Base-by-base conservation (phyloP, 192 early-diverging fungal genomes). In the Umbelopsis isabellina region DNA sequence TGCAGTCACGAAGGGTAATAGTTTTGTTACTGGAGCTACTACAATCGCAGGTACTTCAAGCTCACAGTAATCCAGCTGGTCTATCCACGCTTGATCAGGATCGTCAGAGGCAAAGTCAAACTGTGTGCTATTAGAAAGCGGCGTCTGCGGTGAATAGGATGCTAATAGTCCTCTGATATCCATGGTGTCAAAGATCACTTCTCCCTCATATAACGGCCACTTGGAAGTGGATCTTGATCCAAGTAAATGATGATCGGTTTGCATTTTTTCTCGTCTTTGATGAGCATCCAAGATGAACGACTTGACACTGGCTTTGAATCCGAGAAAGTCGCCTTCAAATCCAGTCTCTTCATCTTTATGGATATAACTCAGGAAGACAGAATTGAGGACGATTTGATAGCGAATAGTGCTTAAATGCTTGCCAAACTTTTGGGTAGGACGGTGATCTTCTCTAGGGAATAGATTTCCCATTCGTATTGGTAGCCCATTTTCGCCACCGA, bases 1-100 rank as follows among this genome's bases (percentile, higher is more conserved):
- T 33, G 80, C 49, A 76, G 80, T 85, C 25, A 82, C 71, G 46
- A 88, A 88, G 3, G 87, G 79, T 15, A 83, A 70, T 64, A 86
- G 79, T 37, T 58, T 58, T 0, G 65, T 61, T 27, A 20, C 52
- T 33, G 68, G 67, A 53, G 65, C 69, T 8, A 83, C 66, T 2
- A 76, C n/a, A 5, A 68, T 70, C 44, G 69, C 33, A 7, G 51
- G 52, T 8, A 20, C 70, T 11, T 75, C 71, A 20, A 84, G 49
- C 30, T 77, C 82, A 21, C 74, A 53, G 37, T 71, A 78, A 72
- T 85, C 82, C 46, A 75, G 66, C 13, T 76, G 69, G 65, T 83
- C 68, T 46, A 84, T 70, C 84, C 84, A 85, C 21, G 69, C 68
- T 22, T 67, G 27, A 27, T 73, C 53, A 12, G 25, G 7, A 6